Evolutionary conservation across 352 stramenopile species (phyloP).

Genomic region (Pythium folliculosum): DNA sequence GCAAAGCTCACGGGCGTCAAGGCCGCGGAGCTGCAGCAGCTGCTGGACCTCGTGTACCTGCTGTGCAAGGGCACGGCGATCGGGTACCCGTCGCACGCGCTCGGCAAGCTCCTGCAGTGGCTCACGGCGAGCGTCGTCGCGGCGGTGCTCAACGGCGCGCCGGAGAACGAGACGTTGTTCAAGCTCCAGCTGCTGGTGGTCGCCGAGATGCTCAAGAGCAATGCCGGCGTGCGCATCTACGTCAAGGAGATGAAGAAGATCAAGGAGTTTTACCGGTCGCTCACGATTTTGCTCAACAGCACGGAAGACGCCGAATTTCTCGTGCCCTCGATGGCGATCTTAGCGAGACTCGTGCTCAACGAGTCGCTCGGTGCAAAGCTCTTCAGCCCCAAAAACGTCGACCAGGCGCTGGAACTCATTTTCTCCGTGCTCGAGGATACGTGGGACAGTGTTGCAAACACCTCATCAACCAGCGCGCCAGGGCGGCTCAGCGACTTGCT

Average conservation of each 20-base stretch:
- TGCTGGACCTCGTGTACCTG: conserved; percentile 66
- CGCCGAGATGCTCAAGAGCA: conserved; percentile 65
- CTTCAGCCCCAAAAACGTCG: conserved; percentile 81
- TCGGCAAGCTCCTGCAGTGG: conserved; percentile 72
- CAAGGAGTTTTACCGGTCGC: conserved; percentile 79
- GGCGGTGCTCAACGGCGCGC: conserved; percentile 43
- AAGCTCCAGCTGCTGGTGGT: conserved; percentile 73
- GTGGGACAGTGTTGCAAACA: conserved; percentile 35
- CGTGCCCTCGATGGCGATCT: conserved; percentile 77
- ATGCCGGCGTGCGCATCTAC: conserved; percentile 75
- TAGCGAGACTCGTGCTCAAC: conserved; percentile 68
- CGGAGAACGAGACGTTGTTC: conserved; percentile 50
- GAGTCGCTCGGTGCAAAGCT: conserved; percentile 80
- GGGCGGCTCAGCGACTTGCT: conserved; percentile 25
- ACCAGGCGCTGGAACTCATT: conserved; percentile 69
- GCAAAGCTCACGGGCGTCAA: conserved; percentile 6
- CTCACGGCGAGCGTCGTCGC: conserved; percentile 49
- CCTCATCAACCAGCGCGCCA: conserved; percentile 22
- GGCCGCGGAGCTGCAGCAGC: conserved; percentile 31
- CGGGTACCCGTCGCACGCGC: conserved; percentile 69
- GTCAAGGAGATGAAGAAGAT: conserved; percentile 76
- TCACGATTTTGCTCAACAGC: conserved; percentile 82
- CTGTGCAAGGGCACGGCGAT: conserved; percentile 56
- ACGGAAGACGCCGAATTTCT: conserved; percentile 75
- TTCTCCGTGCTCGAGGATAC: conserved; percentile 73